phyloP scores from a whole-genome alignment of 2,329 filamentous ascomycete genomes.

The Coccinonectria pachysandricola region DNA sequence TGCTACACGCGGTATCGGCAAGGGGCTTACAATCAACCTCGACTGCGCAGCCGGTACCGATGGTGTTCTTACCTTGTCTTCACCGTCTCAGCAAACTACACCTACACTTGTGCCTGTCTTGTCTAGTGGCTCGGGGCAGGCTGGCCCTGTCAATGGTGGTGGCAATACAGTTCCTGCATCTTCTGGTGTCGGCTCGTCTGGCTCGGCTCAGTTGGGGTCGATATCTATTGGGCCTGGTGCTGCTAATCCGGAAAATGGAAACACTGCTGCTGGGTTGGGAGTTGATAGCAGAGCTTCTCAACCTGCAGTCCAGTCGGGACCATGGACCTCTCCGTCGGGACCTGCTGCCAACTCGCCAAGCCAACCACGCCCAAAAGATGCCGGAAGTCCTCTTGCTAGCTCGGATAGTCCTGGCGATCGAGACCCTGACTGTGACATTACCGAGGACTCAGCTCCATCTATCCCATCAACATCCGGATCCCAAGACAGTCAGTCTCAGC shows the following conservation, averaged over 20 bases:
- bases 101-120: constrained; percentile 3
- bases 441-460: too few species aligned
- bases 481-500: constrained; percentile 2
- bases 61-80: constrained; percentile 22
- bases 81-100: constrained; percentile 9
- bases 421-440: constrained; percentile 3
- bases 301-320: too few species aligned
- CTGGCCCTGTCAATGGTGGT: constrained; percentile 1
- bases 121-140: background rate
- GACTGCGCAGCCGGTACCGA: constrained; percentile 22
- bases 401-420: background rate
- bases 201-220: too few species aligned
- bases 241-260: too few species aligned
- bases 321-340: background rate
- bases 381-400: background rate
- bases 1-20: constrained; percentile 9
- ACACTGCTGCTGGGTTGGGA: too few species aligned
- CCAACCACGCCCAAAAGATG: background rate
- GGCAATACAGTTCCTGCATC: too few species aligned
- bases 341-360: background rate
- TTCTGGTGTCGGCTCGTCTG: too few species aligned
- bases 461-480: constrained; percentile 1
- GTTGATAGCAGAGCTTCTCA: too few species aligned
- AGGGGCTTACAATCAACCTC: constrained; percentile 15
- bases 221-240: too few species aligned